Evolutionary conservation across 768 basidiomycete species (phyloP), one percentile per base, ranked within the genome.

Genomic region (Phylloporus sp.): DNA sequence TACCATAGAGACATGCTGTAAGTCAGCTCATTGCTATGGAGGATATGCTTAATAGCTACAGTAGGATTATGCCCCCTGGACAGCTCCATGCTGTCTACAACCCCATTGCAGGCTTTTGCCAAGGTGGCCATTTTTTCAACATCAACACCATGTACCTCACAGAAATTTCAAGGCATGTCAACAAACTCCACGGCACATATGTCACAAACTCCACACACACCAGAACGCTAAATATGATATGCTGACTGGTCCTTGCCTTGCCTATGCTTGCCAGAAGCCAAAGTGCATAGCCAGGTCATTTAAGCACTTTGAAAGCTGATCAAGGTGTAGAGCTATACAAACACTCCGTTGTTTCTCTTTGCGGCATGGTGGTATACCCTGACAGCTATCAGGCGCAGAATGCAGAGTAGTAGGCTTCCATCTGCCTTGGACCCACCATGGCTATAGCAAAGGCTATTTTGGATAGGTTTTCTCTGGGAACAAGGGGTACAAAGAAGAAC

Each of bases 31-130:
- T 23, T 8, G n/a, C n/a, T 15, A 18, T 26, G n/a, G 16, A 26
- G 15, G 16, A 2, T 42, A 16, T 10, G 7, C 26, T 6, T 18
- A 10, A 10, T 8, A 55, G 50, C 2, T n/a, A n/a, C n/a, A n/a
- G n/a, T n/a, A n/a, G n/a, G n/a, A 52, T 52, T 4, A 52, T 53
- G 47, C 50, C 50, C 0, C 56, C 53, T 0, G 42, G 47, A 0
- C 35, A 52, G 22, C 2, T 24, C 0, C 60, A 61, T 31, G 1
- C 22, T 0, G 53, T 62, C 0, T 61, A 43, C 11, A 58, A 57
- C 0, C 54, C 51, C 1, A 39, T 53, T 1, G 53, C 49, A 1
- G 10, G 43, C 0, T 53, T 62, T 11, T 50, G n/a, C 1, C 15
- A n/a, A 0, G 51, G 60, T 0, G 49, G 60, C 0, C 49, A 59